Evolutionary conservation across 2,329 filamentous ascomycete species (phyloP).

Genomic region (Ceratocystis albifundus): DNA sequence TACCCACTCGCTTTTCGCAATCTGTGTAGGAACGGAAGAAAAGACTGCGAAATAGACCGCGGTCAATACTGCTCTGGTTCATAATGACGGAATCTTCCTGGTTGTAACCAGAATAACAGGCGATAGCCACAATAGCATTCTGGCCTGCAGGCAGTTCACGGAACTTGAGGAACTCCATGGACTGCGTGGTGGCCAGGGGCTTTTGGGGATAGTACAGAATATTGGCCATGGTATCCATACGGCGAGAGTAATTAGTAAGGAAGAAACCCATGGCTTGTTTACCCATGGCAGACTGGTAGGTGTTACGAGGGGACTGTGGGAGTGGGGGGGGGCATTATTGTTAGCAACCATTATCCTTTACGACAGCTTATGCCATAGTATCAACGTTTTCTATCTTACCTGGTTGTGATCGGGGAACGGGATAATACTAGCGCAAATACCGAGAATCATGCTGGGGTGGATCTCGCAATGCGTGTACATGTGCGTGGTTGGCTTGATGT

Average conservation of each 20-base stretch:
- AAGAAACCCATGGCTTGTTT: conserved; percentile 99
- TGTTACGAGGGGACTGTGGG: conserved; percentile 81
- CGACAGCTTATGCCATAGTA: neutral
- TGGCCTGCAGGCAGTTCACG: conserved; percentile 91
- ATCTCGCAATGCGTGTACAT: conserved; percentile 98
- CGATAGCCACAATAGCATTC: conserved; percentile 96
- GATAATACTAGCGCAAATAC: conserved; percentile 98
- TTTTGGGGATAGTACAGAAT: conserved; percentile 99
- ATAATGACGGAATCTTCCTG: conserved; percentile 99
- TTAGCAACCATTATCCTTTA: conserved; percentile 28
- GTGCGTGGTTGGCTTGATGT: conserved; percentile 74
- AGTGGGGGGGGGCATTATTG: conserved; percentile 20
- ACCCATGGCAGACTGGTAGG: conserved; percentile 98
- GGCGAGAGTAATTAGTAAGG: conserved; percentile 88
- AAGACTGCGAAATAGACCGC: conserved; percentile 89
- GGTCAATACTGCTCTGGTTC: conserved; percentile 98
- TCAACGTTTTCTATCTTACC: conserved; percentile 34
- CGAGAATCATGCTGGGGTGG: conserved; percentile 96
- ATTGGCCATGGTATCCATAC: conserved; percentile 99
- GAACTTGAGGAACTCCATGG: conserved; percentile 99
- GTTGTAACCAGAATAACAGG: conserved; percentile 96
- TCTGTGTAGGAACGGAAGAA: conserved; percentile 98
- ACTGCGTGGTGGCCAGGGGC: conserved; percentile 85
- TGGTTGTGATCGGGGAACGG: conserved; percentile 98
- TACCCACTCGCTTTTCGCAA: conserved; percentile 88